A percentile compares a stretch with the other conserved stretches of the same genome.
phyloP scores from a whole-genome alignment of 179 eudicot genomes.

The Amaranthus tricolor region DNA sequence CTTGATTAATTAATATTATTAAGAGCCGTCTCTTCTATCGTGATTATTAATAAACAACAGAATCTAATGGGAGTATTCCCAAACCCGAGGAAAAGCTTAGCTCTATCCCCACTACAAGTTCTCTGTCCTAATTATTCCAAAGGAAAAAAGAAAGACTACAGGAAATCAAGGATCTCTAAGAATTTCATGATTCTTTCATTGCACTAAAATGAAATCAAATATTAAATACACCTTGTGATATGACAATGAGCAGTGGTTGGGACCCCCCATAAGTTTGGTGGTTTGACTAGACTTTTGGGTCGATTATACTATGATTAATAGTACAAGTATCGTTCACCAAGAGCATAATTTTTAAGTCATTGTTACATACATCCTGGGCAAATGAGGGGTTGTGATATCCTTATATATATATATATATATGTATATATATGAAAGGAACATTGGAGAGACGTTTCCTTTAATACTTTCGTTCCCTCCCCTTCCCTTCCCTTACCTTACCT shows the following conservation, averaged over 20 bases:
- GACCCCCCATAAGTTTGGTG: slow-evolving; percentile 19
- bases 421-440: too few relatives aligned
- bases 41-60: slow-evolving; percentile 19
- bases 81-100: slow-evolving; percentile 23
- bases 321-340: slow-evolving; percentile 3
- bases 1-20: slow-evolving; percentile 14
- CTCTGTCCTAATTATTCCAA: slow-evolving; percentile 14
- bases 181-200: slow-evolving; percentile 7
- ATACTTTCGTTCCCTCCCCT: too few relatives aligned
- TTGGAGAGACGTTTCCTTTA: too few relatives aligned
- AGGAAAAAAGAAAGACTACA: slow-evolving; percentile 8
- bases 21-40: slow-evolving; percentile 18
- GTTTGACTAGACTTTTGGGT: slow-evolving; percentile 20
- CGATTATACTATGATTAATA: neutral
- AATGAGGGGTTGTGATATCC: too few relatives aligned
- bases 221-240: slow-evolving; percentile 7
- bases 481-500: too few relatives aligned
- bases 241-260: slow-evolving; percentile 21
- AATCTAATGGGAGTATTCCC: slow-evolving; percentile 25
- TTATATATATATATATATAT: too few relatives aligned
- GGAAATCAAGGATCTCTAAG: slow-evolving; percentile 15
- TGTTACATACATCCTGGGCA: neutral
- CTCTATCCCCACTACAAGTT: slow-evolving; percentile 20
- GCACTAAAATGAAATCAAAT: slow-evolving; percentile 5
- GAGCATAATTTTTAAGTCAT: neutral